A percentile compares a stretch with the other conserved stretches of the same genome.
These are phyloP conservation scores for Xerophyta viscosa DNA, from an alignment of 106 monocot species.

Conservation along the genomic window DNA sequence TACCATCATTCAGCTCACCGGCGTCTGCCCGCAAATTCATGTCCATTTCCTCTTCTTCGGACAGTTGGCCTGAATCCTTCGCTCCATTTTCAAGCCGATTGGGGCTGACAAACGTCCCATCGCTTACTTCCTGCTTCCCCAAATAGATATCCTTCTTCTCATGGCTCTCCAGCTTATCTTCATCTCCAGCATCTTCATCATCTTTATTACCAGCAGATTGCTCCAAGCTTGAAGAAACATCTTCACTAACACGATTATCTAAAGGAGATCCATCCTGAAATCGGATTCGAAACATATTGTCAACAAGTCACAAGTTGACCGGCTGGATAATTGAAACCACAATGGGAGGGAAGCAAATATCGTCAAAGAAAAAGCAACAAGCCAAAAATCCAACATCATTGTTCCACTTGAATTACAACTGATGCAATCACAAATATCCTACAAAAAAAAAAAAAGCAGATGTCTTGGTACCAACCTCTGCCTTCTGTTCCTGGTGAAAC, in stretches of 20 bases:
- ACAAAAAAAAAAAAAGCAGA: background rate
- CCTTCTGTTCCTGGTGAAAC: conserved; percentile 11
- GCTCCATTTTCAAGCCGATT: conserved; percentile 19
- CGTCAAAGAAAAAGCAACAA: no score
- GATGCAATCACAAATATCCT: background rate
- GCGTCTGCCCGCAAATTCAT: conserved; percentile 5
- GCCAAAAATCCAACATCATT: background rate
- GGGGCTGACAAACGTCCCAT: conserved; percentile 11
- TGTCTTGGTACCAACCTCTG: conserved; percentile 15
- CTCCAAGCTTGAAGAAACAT: conserved; percentile 39
- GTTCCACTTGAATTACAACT: background rate
- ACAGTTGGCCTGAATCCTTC: conserved; percentile 17
- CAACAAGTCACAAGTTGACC: background rate
- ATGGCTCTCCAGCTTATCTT: conserved; percentile 11
- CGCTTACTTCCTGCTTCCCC: conserved; percentile 9
- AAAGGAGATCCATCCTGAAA: conserved; percentile 37
- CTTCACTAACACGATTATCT: conserved; percentile 35
- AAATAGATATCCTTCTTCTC: conserved; percentile 12
- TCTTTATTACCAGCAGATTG: conserved; percentile 28
- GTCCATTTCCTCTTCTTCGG: conserved; percentile 23
- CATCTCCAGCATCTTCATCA: conserved; percentile 30
- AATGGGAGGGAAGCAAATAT: background rate
- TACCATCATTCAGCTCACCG: conserved; percentile 15
- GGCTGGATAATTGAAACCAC: background rate
- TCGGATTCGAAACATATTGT: background rate